Conservation (phyloP, 805 yeast species). For the Lachancea quebecensis region DNA sequence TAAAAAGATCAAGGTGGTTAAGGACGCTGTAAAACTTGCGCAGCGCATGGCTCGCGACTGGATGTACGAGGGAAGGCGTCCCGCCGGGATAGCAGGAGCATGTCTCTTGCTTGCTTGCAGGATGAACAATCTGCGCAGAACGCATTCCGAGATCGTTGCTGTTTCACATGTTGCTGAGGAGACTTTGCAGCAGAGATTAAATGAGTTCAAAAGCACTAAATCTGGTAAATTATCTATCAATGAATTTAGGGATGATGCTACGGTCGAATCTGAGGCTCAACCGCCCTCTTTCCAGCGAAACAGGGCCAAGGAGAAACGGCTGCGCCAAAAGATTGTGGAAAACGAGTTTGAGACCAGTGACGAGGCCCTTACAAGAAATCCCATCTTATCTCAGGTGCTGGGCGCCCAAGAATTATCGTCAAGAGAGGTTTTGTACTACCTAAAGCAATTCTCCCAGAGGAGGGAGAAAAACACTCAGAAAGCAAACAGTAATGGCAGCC, state of each 20-base stretch:
- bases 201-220: conserved; percentile 75
- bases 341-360: conserved; percentile 32
- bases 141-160: conserved; percentile 89
- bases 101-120: conserved; percentile 88
- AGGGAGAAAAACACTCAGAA: conserved; percentile 24
- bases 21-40: conserved; percentile 82
- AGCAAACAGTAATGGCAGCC: conserved; percentile 28
- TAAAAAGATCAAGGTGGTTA: conserved; percentile 63
- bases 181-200: conserved; percentile 82
- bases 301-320: conserved; percentile 42
- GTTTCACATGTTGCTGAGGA: conserved; percentile 94
- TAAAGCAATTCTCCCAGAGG: conserved; percentile 28
- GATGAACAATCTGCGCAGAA: conserved; percentile 90
- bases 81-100: conserved; percentile 98
- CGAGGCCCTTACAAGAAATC: conserved; percentile 36
- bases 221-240: conserved; percentile 68
- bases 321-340: conserved; percentile 31
- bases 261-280: conserved; percentile 19
- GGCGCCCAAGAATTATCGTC: conserved; percentile 41
- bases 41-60: conserved; percentile 91
- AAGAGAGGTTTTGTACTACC: conserved; percentile 36
- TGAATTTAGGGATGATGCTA: conserved; percentile 52
- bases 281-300: conserved; percentile 82
- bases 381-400: conserved; percentile 38
- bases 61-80: conserved; percentile 95